A percentile compares a stretch with the other conserved stretches of the same genome.
phyloP scores from a whole-genome alignment of 2,329 filamentous ascomycete genomes.

The Cryoendolithus antarcticus region DNA sequence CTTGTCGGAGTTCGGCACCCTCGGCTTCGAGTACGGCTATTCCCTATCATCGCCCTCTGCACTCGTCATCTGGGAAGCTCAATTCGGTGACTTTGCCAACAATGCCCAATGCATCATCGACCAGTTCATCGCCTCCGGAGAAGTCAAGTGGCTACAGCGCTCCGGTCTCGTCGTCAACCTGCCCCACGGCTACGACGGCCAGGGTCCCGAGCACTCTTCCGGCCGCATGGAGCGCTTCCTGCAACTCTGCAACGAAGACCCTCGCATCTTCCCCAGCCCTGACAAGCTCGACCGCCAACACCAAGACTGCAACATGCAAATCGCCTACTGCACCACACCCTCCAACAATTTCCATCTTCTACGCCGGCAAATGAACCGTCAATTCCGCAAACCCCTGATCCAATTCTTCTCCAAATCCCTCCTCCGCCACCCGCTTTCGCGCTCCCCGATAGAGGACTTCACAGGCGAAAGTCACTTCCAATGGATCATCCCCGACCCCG shows the following conservation, averaged over 20 bases:
- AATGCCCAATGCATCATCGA: slow-evolving; percentile 98
- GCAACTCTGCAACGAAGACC: slow-evolving; percentile 94
- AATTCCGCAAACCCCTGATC: slow-evolving; percentile 96
- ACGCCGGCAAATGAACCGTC: slow-evolving; percentile 93
- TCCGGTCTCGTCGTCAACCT: slow-evolving; percentile 93
- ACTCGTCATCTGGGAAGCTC: slow-evolving; percentile 98
- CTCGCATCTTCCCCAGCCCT: slow-evolving; percentile 73
- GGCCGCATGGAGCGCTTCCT: slow-evolving; percentile 94
- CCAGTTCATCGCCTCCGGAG: slow-evolving; percentile 94
- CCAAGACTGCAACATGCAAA: slow-evolving; percentile 99
- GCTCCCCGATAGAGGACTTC: slow-evolving; percentile 84
- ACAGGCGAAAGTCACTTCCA: slow-evolving; percentile 83
- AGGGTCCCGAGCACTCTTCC: slow-evolving; percentile 96
- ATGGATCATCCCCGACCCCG: slow-evolving; percentile 89
- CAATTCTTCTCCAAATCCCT: slow-evolving; percentile 98
- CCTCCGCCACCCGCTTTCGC: slow-evolving; percentile 83
- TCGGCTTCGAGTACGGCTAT: slow-evolving; percentile 98
- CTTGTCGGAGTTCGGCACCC: slow-evolving; percentile 57
- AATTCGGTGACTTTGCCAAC: slow-evolving; percentile 99
- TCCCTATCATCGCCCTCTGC: slow-evolving; percentile 93
- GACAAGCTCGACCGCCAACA: slow-evolving; percentile 94
- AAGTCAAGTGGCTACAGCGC: slow-evolving; percentile 97
- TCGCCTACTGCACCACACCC: slow-evolving; percentile 93
- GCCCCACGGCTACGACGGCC: slow-evolving; percentile 94
- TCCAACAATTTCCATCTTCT: slow-evolving; percentile 94